Percentiles rank a stretch among this genome's conserved stretches.
Evolutionary conservation across 345 rosid species (phyloP).

Genomic region (Gossypium stocksii): DNA sequence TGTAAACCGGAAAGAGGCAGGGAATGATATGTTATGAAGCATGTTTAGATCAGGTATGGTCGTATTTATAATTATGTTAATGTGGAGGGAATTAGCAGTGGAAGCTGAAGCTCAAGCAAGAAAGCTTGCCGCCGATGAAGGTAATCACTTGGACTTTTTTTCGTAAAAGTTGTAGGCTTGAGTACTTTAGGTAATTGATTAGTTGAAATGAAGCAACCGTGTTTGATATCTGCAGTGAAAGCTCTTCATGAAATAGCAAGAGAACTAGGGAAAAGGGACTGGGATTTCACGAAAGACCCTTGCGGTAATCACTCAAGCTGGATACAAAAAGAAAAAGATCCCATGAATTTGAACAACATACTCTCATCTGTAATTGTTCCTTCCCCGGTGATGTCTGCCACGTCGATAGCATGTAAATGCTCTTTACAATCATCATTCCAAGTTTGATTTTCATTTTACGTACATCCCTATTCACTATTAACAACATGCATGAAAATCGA

Average conservation of each 20-base stretch:
- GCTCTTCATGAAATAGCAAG: constrained; percentile 1
- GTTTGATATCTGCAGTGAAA: neutral
- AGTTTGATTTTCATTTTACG: too few species aligned
- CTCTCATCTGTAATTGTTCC: constrained; percentile 24
- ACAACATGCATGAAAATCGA: too few species aligned
- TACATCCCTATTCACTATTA: too few species aligned
- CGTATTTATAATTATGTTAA: neutral
- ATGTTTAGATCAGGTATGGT: neutral
- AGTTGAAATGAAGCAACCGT: neutral
- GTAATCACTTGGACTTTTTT: neutral
- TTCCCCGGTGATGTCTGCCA: constrained; percentile 22
- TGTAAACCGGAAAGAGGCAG: neutral
- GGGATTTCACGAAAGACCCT: constrained; percentile 20
- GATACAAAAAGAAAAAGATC: neutral
- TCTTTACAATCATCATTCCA: neutral
- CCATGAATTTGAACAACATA: neutral
- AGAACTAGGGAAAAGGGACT: constrained; percentile 4
- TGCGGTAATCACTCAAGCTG: constrained; percentile 32
- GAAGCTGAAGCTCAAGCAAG: neutral
- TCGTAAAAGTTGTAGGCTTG: neutral
- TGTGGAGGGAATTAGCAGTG: neutral
- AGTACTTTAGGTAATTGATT: neutral
- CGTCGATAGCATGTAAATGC: constrained; percentile 18
- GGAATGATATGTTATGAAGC: neutral
- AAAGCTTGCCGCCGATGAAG: constrained; percentile 1